Base-by-base conservation (phyloP, 2,329 filamentous ascomycete species). In the Ceratocystis lukuohia region DNA sequence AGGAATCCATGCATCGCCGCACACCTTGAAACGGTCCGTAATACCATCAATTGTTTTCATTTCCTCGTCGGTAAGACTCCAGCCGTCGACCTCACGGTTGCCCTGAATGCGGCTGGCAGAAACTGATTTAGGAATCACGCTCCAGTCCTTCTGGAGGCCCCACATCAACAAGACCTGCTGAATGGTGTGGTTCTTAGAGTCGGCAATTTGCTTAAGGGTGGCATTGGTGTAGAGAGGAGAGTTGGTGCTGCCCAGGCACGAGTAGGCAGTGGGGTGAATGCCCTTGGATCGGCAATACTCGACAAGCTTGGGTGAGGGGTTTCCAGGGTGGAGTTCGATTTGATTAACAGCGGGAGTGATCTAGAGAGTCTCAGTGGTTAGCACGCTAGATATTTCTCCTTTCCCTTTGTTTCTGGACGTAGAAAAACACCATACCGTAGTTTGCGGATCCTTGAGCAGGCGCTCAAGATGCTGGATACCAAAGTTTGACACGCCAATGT, bases 401-500 rank as follows among this genome's bases (percentile, higher is more conserved):
- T 22, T 48, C n/a, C 20, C n/a, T 20, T 22, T 33, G 8, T 8
- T n/a, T 33, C 10, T 44, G 2, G 17, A 25, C 37, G 4, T 12
- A 41, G 22, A 50, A 50, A 22, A 17, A 17, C 46, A 22, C 56
- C 66, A 28, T 65, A 67, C 64, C 15, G 61, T 86, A 77, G 80
- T 83, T 69, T 79, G 80, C 10, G 83, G 80, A 71, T 88, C 82
- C 71, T 81, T 84, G 69, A 94, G 79, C 67, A 94, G 81, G 75
- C 84, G 88, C 80, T 93, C 88, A 46, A 94, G 79, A 76, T 94
- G 89, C 75, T 79, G 84, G 74, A 92, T 89, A 69, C 82, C 87
- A 75, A 95, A 94, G 81, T 95, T 95, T 75, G 88, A 91, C 67
- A 94, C 88, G 71, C 89, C 89, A 74, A 93, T 91, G 79, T 89